Evolutionary conservation across 345 rosid species (phyloP).

Genomic region (Salix dunnii): DNA sequence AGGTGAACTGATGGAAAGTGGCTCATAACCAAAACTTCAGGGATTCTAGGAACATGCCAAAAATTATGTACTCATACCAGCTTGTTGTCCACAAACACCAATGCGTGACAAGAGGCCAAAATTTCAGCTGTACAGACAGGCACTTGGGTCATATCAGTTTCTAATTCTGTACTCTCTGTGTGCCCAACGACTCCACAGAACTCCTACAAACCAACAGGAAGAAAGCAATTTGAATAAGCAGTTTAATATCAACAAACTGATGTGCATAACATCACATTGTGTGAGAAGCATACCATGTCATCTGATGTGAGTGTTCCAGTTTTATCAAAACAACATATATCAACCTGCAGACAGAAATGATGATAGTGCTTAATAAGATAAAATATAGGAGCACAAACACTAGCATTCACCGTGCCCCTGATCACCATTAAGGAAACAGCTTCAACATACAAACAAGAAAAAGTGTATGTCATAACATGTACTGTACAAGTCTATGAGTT

Average conservation of each 20-base stretch:
- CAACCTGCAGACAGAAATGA: slow-evolving; percentile 63
- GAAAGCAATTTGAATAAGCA: slow-evolving; percentile 11
- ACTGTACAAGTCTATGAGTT: neutral
- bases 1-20: neutral
- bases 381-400: neutral
- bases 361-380: neutral
- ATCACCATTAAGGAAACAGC: neutral
- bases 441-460: neutral
- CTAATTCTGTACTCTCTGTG: slow-evolving; percentile 50
- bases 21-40: neutral
- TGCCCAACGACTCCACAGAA: slow-evolving; percentile 86
- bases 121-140: slow-evolving; percentile 70
- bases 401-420: neutral
- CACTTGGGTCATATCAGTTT: slow-evolving; percentile 81
- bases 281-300: slow-evolving; percentile 73
- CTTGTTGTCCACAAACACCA: slow-evolving; percentile 96
- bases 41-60: neutral
- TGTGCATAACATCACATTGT: neutral
- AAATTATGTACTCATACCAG: slow-evolving; percentile 49
- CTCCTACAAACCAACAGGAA: slow-evolving; percentile 49
- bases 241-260: slow-evolving; percentile 10
- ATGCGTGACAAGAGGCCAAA: slow-evolving; percentile 97
- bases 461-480: neutral
- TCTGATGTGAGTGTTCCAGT: slow-evolving; percentile 98
- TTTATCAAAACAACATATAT: slow-evolving; percentile 96